These are phyloP conservation scores for Fusarium duplospermum DNA, from an alignment of 2,329 filamentous ascomycete genomes.

Conservation along the genomic window DNA sequence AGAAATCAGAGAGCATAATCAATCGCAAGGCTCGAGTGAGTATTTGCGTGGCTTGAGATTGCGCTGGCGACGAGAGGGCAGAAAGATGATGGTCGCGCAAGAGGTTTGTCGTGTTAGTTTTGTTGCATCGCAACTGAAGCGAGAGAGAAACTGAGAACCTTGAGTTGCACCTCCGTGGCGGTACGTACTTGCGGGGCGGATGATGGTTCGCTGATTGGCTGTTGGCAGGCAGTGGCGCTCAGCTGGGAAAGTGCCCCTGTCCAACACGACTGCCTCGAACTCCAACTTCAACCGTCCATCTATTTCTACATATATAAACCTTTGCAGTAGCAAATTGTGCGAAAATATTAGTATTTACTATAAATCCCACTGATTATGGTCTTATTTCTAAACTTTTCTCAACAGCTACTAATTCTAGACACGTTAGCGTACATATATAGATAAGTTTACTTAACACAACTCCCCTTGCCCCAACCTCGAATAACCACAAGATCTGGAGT, in stretches of 20 bases:
- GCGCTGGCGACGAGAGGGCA: slow-evolving; percentile 9
- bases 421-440: neutral
- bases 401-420: neutral
- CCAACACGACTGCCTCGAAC: neutral
- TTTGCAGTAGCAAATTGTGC: neutral
- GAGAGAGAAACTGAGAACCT: slow-evolving; percentile 32
- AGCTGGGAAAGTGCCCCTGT: neutral
- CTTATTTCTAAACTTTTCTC: neutral
- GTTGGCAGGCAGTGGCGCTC: neutral
- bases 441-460: neutral
- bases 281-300: neutral
- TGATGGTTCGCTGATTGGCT: neutral
- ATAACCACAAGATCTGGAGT: neutral
- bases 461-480: neutral
- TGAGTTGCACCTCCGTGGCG: neutral
- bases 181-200: slow-evolving; percentile 22
- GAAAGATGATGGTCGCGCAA: slow-evolving; percentile 18
- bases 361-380: neutral
- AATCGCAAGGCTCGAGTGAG: slow-evolving; percentile 22
- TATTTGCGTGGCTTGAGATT: neutral
- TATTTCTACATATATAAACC: neutral
- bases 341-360: neutral
- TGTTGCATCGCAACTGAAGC: slow-evolving; percentile 31
- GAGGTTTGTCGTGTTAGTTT: slow-evolving; percentile 39
- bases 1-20: slow-evolving; percentile 43